Evolutionary conservation across 257 asterid species (phyloP).

Genomic region (Solanum arcanum): DNA sequence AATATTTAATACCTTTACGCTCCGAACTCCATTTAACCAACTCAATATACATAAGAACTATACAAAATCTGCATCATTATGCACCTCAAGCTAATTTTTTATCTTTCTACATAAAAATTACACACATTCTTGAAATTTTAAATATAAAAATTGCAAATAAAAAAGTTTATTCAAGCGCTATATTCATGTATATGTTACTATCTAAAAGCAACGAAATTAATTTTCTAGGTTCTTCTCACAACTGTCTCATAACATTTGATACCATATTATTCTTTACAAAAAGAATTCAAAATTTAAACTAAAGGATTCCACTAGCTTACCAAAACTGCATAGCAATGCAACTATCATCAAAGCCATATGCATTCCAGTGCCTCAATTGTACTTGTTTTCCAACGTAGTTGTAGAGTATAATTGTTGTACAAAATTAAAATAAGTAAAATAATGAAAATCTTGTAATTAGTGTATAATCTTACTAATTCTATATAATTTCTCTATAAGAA

Average conservation of each 20-base stretch:
- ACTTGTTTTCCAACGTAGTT: not conserved
- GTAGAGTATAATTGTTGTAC: not conserved
- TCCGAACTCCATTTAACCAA: no score
- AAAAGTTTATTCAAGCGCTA: constrained; percentile 11
- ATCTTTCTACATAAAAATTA: not conserved
- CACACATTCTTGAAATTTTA: not conserved
- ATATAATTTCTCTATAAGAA: not conserved
- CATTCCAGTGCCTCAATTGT: not conserved
- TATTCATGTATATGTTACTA: no score
- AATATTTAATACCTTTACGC: no score
- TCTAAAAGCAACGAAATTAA: no score
- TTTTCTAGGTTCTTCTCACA: no score
- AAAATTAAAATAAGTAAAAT: not conserved
- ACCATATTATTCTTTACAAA: not conserved
- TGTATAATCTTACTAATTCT: not conserved
- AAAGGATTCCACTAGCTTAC: not conserved
- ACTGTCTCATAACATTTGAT: not conserved
- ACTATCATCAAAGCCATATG: not conserved
- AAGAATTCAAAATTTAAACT: not conserved
- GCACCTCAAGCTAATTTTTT: not conserved
- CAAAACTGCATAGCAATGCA: not conserved
- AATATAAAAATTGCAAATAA: not conserved
- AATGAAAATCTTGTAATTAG: not conserved
- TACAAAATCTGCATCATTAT: not conserved
- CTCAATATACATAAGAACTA: no score